Conservation (phyloP, 202 grass and related monocot species). For the Thinopyrum obtusiflorum region DNA sequence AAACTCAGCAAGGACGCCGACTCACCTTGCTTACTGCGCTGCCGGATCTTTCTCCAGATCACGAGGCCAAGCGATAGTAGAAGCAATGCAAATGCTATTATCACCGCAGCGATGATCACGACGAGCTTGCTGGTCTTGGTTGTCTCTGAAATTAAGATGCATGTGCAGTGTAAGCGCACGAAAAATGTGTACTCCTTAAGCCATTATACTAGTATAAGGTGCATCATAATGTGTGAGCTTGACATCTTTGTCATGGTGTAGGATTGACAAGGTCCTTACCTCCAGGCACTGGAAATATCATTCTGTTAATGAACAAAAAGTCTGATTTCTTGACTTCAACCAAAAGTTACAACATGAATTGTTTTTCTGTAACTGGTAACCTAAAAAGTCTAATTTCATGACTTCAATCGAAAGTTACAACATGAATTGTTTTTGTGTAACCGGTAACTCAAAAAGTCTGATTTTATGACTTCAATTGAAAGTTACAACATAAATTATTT, state of each 20-base stretch:
- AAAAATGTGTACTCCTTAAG: neutral
- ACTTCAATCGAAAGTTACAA: neutral
- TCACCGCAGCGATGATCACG: neutral
- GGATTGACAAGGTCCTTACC: neutral
- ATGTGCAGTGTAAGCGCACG: neutral
- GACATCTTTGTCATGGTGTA: neutral
- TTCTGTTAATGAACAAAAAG: neutral
- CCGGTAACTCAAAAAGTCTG: neutral
- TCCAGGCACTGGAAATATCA: neutral
- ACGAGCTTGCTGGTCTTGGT: conserved; percentile 28
- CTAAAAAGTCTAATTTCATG: neutral
- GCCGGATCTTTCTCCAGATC: conserved; percentile 32
- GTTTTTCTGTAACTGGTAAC: neutral
- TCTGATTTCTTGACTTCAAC: neutral
- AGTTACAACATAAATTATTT: neutral
- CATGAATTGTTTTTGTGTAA: neutral
- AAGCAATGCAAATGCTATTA: conserved; percentile 23
- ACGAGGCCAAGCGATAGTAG: conserved; percentile 23
- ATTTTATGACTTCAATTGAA: neutral
- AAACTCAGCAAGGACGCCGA: neutral
- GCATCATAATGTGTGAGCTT: neutral
- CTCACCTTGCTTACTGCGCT: conserved; percentile 28
- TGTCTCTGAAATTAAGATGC: conserved; percentile 32
- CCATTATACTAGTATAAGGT: neutral
- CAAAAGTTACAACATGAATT: neutral